A percentile compares a stretch with the other conserved stretches of the same genome.
phyloP scores from a whole-genome alignment of 2,329 filamentous ascomycete genomes.

The Diaporthe sp. region DNA sequence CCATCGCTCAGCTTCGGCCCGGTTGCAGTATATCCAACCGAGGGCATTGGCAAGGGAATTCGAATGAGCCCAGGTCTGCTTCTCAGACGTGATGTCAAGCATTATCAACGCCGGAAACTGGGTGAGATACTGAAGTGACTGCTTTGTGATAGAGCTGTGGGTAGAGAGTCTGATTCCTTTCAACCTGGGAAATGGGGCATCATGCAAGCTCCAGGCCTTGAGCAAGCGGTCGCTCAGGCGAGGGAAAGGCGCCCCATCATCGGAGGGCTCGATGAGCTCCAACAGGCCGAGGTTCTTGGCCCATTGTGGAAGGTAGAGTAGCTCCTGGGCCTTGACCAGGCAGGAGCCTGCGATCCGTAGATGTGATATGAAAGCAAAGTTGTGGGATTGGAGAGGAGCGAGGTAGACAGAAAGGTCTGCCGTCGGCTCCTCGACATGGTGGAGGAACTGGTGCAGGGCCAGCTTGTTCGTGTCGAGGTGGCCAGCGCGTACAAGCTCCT shows the following conservation, averaged over 20 bases:
- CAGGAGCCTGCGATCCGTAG: constrained; percentile 24
- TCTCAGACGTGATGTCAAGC: neutral
- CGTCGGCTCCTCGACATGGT: neutral
- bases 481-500: neutral
- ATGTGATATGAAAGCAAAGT: constrained; percentile 31
- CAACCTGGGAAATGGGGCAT: constrained; percentile 24
- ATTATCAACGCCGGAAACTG: constrained; percentile 22
- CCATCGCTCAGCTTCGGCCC: neutral
- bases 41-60: neutral
- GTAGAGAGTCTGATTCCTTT: constrained; percentile 13
- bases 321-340: constrained; percentile 14
- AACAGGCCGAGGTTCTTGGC: constrained; percentile 30
- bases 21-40: constrained; percentile 9
- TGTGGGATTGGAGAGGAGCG: constrained; percentile 13
- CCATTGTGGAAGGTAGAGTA: constrained; percentile 22
- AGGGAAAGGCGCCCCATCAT: neutral
- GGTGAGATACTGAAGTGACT: constrained; percentile 19
- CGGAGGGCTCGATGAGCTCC: constrained; percentile 24
- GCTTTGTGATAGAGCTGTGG: neutral
- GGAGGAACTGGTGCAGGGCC: neutral
- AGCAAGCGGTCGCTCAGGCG: constrained; percentile 17
- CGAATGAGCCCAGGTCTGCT: neutral
- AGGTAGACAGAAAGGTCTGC: constrained; percentile 27
- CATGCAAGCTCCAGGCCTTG: constrained; percentile 19
- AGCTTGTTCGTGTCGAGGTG: neutral